Evolutionary conservation across 2,329 filamentous ascomycete genomes (phyloP).

Genomic region (Eutypa lata): DNA sequence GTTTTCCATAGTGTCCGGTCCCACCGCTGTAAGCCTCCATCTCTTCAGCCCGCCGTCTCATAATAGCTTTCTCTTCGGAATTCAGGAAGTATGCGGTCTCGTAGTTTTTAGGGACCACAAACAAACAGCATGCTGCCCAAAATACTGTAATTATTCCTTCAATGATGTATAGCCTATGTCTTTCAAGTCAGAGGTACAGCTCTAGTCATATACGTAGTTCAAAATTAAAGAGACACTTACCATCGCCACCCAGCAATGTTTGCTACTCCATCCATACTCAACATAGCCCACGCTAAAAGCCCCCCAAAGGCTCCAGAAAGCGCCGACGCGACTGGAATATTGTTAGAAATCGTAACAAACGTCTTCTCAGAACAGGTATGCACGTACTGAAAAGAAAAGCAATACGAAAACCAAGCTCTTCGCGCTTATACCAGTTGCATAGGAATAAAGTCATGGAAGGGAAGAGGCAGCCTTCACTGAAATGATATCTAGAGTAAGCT

Average conservation of each 20-base stretch:
- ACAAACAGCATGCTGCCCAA: conserved; percentile 8
- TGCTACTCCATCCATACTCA: conserved; percentile 25
- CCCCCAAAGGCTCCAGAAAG: conserved; percentile 26
- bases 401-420: conserved; percentile 25
- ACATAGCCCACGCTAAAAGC: conserved; percentile 21
- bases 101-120: conserved; percentile 14
- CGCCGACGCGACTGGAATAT: conserved; percentile 17
- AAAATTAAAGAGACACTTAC: conserved; percentile 3
- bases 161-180: conserved; percentile 18
- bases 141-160: conserved; percentile 17
- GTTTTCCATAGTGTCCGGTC: conserved; percentile 17
- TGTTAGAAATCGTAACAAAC: neutral
- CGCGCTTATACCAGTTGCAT: conserved; percentile 28
- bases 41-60: conserved; percentile 18
- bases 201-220: no score
- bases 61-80: conserved; percentile 15
- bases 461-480: conserved; percentile 26
- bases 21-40: conserved; percentile 20
- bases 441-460: conserved; percentile 25
- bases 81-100: conserved; percentile 18
- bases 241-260: conserved; percentile 26
- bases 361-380: neutral
- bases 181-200: neutral
- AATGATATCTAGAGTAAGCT: neutral
- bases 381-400: conserved; percentile 22